Evolutionary conservation across 257 asterid species (phyloP), one percentile per base, ranked within the genome.

Genomic region (Euphrasia confusa): DNA sequence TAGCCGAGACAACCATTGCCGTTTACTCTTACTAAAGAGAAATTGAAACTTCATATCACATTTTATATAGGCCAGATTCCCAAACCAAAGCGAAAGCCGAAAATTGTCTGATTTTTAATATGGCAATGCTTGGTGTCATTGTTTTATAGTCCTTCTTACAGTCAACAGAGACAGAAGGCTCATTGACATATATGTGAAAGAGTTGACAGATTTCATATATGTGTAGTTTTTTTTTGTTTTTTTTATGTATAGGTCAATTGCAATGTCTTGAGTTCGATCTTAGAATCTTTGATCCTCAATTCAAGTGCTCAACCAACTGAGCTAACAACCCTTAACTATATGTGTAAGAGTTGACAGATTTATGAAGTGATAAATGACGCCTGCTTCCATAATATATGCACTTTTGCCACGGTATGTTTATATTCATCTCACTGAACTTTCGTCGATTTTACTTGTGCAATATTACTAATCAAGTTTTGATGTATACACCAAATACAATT

Each of bases 121-220:
- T 92, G 91, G 96, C 86, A 76, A 48, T 92, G 96, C 91, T 50
- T 86, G 61, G 30, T 89, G 30, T 80, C 95, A 18, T 39, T 89
- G 58, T 79, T 81, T 75, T 24, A 61, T 72, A 75, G 74, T 54
- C 73, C 81, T 72, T 80, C 84, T 79, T 81, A 70, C 70, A 71
- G 75, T 28, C 32, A 28, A 66, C 77, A 78, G 63, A 66, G 76
- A 74, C 77, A 63, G 72, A 92, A 84, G 79, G 77, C 80, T 61
- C 91, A 83, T 44, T 84, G 78, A 84, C 62, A 10, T 12, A 11
- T n/a, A n/a, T n/a, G n/a, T n/a, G n/a, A n/a, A n/a, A n/a, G n/a
- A n/a, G n/a, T n/a, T n/a, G n/a, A n/a, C n/a, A n/a, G n/a, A n/a
- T n/a, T n/a, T n/a, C n/a, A n/a, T n/a, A n/a, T n/a, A n/a, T n/a